phyloP scores from a whole-genome alignment of 2,329 filamentous ascomycete genomes.

The Atkinsonella texensis region DNA sequence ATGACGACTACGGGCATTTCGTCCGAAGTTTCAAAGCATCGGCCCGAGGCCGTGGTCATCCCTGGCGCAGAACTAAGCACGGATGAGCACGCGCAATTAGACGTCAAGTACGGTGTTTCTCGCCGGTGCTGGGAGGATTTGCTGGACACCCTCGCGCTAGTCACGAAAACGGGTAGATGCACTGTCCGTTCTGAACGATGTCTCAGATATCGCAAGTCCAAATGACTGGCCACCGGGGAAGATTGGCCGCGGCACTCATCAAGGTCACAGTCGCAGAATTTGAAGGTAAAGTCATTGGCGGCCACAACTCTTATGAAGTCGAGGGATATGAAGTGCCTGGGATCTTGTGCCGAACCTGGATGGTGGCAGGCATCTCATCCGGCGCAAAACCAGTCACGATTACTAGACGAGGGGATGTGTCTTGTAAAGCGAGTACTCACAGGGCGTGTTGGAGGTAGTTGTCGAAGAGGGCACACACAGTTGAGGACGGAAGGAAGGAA shows the following conservation, averaged over 20 bases:
- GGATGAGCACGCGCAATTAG: constrained; percentile 22
- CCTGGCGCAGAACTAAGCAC: constrained; percentile 21
- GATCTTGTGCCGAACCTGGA: constrained; percentile 49
- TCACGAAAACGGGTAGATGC: constrained; percentile 34
- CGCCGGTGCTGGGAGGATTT: constrained; percentile 54
- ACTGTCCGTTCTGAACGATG: constrained; percentile 23
- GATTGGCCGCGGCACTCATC: constrained; percentile 9
- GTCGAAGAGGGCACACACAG: constrained; percentile 32
- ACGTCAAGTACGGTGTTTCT: constrained; percentile 36
- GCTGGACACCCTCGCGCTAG: constrained; percentile 42
- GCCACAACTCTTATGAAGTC: constrained; percentile 31
- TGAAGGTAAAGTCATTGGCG: constrained; percentile 27
- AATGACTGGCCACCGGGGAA: background rate
- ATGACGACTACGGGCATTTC: constrained; percentile 41
- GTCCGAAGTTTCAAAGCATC: constrained; percentile 29
- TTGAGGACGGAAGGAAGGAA: constrained; percentile 28
- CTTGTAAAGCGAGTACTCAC: constrained; percentile 45
- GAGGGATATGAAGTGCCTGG: constrained; percentile 46
- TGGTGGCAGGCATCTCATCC: constrained; percentile 19
- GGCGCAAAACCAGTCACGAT: constrained; percentile 37
- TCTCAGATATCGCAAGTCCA: constrained; percentile 23
- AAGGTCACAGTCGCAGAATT: constrained; percentile 19
- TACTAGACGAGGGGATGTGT: constrained; percentile 31
- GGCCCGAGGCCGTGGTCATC: constrained; percentile 23
- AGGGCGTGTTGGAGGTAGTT: constrained; percentile 46